Evolutionary conservation across 1,284 basidiomycete species (phyloP), one percentile per base, ranked within the genome.

Genomic region (Malassezia dermatis): DNA sequence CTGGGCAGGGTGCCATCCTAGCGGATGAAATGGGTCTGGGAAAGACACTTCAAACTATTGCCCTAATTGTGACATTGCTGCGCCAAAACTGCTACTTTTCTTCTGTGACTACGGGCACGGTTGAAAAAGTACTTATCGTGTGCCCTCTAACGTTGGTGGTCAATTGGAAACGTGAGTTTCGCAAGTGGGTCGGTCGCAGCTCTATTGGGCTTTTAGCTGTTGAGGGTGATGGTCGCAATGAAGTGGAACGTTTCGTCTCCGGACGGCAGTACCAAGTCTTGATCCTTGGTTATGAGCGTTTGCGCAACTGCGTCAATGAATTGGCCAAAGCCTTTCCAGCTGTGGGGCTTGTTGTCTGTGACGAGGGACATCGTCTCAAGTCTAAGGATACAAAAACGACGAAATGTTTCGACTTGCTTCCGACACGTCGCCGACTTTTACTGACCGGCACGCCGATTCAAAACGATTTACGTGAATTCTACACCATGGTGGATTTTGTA

Each of bases 151-250:
- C 90, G 3, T 79, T 99, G 27, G 81, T 93, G 56, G 87, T 84
- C 83, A 98, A 98, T 69, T 99, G 94, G 94, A 86, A 84, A 69
- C 84, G 83, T 47, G 94, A 99, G 76, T 91, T 99, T 67, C 80
- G 84, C 65, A 96, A 96, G 77, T 98, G 94, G 60, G 53, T 66
- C 19, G 71, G 89, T 4, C 80, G 81, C 61, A 88, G 89, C 72
- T 81, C 86, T 8, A 75, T 93, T 12, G 84, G 84, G 26, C 81
- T 95, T 11, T 81, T 87, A 52, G 81, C 83, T 3, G 88, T 86
- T 37, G 87, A 89, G 75, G 86, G 85, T 63, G 61, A 66, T 37
- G 63, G 59, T 2, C 49, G 56, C 4, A 63, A 53, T 40, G 61
- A 62, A 32, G 64, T 68, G 21, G 63, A 66, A 49, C 60, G 64